Evolutionary conservation across 2,329 filamentous ascomycete genomes (phyloP).

Genomic region (Truncatella angustata): DNA sequence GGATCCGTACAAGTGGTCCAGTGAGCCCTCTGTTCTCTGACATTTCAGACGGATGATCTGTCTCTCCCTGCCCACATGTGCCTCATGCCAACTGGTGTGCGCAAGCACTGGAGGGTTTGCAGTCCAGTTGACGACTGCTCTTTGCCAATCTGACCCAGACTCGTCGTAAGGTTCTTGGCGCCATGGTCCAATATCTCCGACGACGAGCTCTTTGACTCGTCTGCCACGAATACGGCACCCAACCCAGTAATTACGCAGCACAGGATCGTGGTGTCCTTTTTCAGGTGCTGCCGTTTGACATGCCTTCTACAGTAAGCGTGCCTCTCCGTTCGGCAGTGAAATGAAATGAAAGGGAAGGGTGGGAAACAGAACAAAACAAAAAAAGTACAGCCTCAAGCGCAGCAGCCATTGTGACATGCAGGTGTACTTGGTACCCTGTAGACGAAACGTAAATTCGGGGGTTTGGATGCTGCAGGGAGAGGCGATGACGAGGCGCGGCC

Average conservation of each 20-base stretch:
- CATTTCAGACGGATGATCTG: not conserved
- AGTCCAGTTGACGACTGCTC: constrained; percentile 2
- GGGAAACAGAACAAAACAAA: too few relatives aligned
- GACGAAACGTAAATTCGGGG: constrained; percentile 6
- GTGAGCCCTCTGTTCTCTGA: too few relatives aligned
- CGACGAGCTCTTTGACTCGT: too few relatives aligned
- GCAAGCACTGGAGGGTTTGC: constrained; percentile 3
- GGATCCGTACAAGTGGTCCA: not conserved
- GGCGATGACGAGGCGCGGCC: constrained; percentile 12
- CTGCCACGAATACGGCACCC: too few relatives aligned
- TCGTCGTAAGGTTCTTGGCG: not conserved
- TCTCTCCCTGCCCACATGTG: too few relatives aligned
- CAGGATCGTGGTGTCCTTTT: too few relatives aligned
- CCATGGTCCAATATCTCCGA: not conserved
- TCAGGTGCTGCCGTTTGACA: too few relatives aligned
- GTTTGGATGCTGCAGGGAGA: not conserved
- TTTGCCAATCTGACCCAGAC: constrained; percentile 5
- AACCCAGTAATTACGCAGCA: too few relatives aligned
- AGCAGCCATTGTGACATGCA: not conserved
- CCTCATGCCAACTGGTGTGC: constrained; percentile 7
- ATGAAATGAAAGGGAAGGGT: not conserved
- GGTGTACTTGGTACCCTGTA: not conserved
- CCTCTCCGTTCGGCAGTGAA: not conserved
- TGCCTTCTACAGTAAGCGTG: constrained; percentile 4
- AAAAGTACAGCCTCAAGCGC: constrained; percentile 1